Conservation (phyloP, 1,284 basidiomycete genomes). For the Agroathelia rolfsii region DNA sequence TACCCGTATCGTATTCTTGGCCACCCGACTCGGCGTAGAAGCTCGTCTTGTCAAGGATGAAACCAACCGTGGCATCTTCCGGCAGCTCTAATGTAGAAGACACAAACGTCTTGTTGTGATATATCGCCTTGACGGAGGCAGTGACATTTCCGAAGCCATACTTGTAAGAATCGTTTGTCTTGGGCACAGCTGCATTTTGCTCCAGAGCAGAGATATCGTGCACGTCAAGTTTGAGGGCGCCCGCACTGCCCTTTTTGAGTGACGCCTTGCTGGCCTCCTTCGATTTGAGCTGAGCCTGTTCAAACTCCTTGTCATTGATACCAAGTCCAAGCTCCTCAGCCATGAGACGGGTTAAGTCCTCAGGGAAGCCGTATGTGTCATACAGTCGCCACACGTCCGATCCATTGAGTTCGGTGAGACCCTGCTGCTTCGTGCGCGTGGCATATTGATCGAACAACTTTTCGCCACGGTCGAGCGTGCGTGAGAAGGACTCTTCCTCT, state of each 20-base stretch:
- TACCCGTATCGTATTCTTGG: constrained; percentile 95
- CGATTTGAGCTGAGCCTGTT: constrained; percentile 79
- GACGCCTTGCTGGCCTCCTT: constrained; percentile 87
- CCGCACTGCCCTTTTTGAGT: constrained; percentile 58
- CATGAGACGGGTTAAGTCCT: constrained; percentile 95
- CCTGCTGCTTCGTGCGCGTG: constrained; percentile 54
- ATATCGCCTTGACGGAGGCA: constrained; percentile 79
- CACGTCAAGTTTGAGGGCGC: constrained; percentile 85
- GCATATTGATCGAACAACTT: constrained; percentile 94
- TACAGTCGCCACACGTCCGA: constrained; percentile 96
- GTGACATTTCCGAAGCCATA: constrained; percentile 75
- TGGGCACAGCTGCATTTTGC: constrained; percentile 71
- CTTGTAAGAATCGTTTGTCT: constrained; percentile 90
- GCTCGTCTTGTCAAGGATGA: constrained; percentile 90
- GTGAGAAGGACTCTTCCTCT: constrained; percentile 94
- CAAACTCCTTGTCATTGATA: constrained; percentile 87
- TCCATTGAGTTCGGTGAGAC: constrained; percentile 67
- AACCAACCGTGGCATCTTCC: constrained; percentile 62
- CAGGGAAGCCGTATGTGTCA: constrained; percentile 98
- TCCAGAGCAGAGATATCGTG: constrained; percentile 90
- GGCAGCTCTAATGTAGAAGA: constrained; percentile 59
- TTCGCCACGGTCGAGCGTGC: constrained; percentile 94
- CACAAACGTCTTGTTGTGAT: constrained; percentile 74
- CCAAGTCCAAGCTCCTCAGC: constrained; percentile 86
- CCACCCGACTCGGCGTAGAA: constrained; percentile 98